phyloP scores from a whole-genome alignment of 1,284 basidiomycete species.

The Malassezia caprae region DNA sequence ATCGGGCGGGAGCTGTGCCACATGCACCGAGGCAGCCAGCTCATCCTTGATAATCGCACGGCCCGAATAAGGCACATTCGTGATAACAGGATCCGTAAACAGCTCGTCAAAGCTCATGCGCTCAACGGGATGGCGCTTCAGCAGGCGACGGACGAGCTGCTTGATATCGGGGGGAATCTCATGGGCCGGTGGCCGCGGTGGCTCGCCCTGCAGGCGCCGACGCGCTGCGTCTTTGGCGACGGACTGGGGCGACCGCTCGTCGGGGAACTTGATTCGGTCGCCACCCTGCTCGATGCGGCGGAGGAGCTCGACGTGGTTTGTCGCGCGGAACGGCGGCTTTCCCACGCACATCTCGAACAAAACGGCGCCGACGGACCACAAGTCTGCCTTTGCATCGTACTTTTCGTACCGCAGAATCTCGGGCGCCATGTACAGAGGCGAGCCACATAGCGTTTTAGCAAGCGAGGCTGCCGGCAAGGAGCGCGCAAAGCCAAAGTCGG shows the following conservation, averaged over 20 bases:
- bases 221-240: conserved; percentile 33
- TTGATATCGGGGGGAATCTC: conserved; percentile 74
- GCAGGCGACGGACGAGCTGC: conserved; percentile 66
- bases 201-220: conserved; percentile 31
- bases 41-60: conserved; percentile 26
- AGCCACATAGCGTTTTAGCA: conserved; percentile 95
- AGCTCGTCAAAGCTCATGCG: conserved; percentile 85
- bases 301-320: conserved; percentile 88
- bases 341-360: conserved; percentile 91
- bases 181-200: conserved; percentile 33
- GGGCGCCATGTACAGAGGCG: conserved; percentile 96
- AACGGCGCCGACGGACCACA: conserved; percentile 97
- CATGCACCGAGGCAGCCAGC: conserved; percentile 1
- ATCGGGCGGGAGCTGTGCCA: background rate
- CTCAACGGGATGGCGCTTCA: conserved; percentile 74
- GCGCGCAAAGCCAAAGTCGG: conserved; percentile 95
- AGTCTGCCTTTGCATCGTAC: conserved; percentile 92
- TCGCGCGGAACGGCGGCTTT: conserved; percentile 82
- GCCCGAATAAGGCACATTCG: conserved; percentile 10
- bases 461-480: conserved; percentile 81
- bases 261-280: conserved; percentile 60
- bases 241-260: conserved; percentile 55
- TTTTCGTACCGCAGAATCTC: conserved; percentile 95
- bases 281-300: conserved; percentile 79
- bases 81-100: conserved; percentile 53